Evolutionary conservation across 352 stramenopile genomes (phyloP).

Genomic region (Phytophthora podocarpi): DNA sequence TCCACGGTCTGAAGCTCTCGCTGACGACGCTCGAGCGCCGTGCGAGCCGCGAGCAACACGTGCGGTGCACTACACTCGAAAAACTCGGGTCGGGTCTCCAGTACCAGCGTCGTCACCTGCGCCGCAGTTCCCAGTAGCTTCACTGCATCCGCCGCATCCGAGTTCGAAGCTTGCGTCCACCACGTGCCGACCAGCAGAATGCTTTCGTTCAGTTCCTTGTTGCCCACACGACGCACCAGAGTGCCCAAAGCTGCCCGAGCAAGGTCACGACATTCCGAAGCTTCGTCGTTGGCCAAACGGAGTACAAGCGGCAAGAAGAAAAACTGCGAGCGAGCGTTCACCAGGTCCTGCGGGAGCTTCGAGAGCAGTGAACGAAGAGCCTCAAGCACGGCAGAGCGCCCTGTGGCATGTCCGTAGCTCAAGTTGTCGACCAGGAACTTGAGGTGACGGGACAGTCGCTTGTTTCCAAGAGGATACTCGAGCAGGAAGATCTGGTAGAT

Average conservation of each 20-base stretch:
- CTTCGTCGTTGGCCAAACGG: constrained; percentile 96
- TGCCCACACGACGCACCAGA: constrained; percentile 90
- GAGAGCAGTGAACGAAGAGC: constrained; percentile 89
- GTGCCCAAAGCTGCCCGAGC: constrained; percentile 81
- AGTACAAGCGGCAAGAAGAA: constrained; percentile 97
- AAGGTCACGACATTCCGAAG: constrained; percentile 85
- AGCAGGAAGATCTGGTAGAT: constrained; percentile 94
- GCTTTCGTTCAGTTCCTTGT: constrained; percentile 90
- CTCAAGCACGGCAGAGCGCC: constrained; percentile 91
- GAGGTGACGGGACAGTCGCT: constrained; percentile 93
- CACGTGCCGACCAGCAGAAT: constrained; percentile 90
- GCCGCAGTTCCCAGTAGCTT: constrained; percentile 76
- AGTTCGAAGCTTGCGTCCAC: constrained; percentile 61
- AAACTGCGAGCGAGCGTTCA: constrained; percentile 93
- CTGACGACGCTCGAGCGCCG: constrained; percentile 44
- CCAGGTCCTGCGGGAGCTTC: constrained; percentile 91
- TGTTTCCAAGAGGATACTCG: constrained; percentile 95
- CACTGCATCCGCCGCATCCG: constrained; percentile 40
- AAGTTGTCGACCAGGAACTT: constrained; percentile 96
- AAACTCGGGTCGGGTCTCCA: constrained; percentile 79
- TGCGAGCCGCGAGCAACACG: constrained; percentile 45
- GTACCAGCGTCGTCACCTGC: constrained; percentile 74
- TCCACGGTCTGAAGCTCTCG: constrained; percentile 48
- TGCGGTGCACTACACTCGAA: constrained; percentile 62
- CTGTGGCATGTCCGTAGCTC: constrained; percentile 95